Conservation (phyloP, 2,329 filamentous ascomycete genomes). For the Cercospora sesami region DNA sequence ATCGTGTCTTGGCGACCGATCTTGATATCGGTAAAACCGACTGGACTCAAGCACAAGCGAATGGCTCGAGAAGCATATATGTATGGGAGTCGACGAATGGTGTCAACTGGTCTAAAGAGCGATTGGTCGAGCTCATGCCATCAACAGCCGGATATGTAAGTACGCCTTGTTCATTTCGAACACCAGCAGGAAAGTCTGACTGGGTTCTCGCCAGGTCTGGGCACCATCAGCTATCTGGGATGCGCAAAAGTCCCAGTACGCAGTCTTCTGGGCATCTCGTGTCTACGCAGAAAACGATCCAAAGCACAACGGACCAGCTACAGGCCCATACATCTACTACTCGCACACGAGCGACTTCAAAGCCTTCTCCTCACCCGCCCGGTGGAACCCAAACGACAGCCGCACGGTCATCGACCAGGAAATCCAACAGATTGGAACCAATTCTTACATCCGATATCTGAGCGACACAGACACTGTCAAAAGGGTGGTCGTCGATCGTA, state of each 20-base stretch:
- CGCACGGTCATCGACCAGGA: conserved; percentile 4
- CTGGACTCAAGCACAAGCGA: not conserved
- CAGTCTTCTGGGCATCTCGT: not conserved
- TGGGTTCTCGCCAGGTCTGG: not conserved
- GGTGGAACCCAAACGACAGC: not conserved
- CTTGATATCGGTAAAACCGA: not conserved
- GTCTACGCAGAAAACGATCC: not conserved
- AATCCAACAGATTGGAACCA: not conserved
- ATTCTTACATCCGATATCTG: not conserved
- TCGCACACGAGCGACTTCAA: conserved; percentile 1
- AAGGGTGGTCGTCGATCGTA: not conserved
- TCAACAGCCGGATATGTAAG: not conserved
- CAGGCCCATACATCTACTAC: conserved; percentile 3
- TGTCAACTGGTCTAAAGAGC: not conserved
- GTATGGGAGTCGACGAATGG: not conserved
- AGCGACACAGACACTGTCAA: not conserved
- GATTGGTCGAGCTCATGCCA: not conserved
- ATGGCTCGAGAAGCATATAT: not conserved
- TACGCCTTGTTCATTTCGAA: not conserved
- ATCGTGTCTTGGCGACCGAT: not conserved
- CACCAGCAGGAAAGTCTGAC: not conserved
- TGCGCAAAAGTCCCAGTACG: not conserved
- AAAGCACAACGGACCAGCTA: conserved; percentile 2
- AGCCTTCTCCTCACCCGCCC: not conserved
- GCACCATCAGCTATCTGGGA: conserved; percentile 4